Base-by-base conservation (phyloP, 2,329 filamentous ascomycete genomes). In the Aspergillus fructus region DNA sequence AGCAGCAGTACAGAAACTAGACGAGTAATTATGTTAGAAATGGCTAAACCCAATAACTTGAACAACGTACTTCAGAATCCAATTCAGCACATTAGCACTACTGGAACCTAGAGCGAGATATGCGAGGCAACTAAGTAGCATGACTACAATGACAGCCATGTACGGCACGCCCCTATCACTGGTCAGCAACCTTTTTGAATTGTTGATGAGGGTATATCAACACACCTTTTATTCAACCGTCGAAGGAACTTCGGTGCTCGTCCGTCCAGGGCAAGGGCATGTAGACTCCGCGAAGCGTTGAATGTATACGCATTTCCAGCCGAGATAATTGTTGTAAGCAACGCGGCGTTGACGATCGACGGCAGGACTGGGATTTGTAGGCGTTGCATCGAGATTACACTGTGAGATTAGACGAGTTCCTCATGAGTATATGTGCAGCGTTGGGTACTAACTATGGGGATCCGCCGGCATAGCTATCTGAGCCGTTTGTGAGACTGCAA, bases 1-100 rank as follows among this genome's bases (percentile, higher is more conserved):
- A 46, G 50, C 50, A 39, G 50, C 50, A 13, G 50, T 53, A 15
- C 50, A 53, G n/a, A 53, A 53, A 12, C 50, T 53, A 43, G 15
- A 19, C n/a, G 30, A 41, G n/a, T 3, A n/a, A 6, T 33, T 5
- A 21, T 2, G 50, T 39, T 12, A 39, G 40, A 12, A 12, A 43
- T 19, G 9, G 27, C 4, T 2, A 21, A 41, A 9, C 23, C 17
- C 15, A 46, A n/a, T 6, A 46, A 23, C 8, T 9, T n/a, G 24
- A 13, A 9, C 21, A 6, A 19, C 2, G n/a, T n/a, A 53, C 50
- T 53, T 53, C 4, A 53, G 33, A 37, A 53, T 53, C 50, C 50
- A 53, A 12, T 53, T 37, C 19, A 53, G n/a, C 12, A 53, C 50
- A 27, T 53, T 43, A 1, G 50, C 50, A 24, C 50, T 53, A 5